Percentiles rank a stretch among this genome's conserved stretches.
phyloP scores from a whole-genome alignment of 345 rosid genomes.

The Angophora floribunda region DNA sequence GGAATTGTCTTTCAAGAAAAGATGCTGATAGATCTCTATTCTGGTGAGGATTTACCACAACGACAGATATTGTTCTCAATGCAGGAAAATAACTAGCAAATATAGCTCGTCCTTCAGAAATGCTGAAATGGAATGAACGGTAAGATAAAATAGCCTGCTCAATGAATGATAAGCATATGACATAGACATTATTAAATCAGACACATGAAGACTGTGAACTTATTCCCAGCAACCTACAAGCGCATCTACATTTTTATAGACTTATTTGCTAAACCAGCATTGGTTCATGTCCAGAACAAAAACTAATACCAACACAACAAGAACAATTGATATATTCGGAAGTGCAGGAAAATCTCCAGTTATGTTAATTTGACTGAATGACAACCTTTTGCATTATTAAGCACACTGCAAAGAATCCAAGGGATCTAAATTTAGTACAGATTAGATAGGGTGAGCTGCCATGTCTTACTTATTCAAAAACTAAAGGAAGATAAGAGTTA shows the following conservation, averaged over 20 bases:
- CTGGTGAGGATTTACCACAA: constrained; percentile 65
- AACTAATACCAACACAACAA: background rate
- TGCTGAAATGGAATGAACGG: constrained; percentile 22
- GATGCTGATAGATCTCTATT: constrained; percentile 55
- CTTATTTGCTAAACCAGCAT: background rate
- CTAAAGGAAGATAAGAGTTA: background rate
- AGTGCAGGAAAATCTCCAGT: background rate
- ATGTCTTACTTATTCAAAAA: background rate
- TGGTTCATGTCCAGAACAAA: background rate
- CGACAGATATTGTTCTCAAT: constrained; percentile 37
- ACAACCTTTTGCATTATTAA: background rate
- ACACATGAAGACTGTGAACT: background rate
- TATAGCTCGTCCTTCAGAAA: constrained; percentile 68
- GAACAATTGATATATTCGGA: background rate
- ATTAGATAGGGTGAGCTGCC: background rate
- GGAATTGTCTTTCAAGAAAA: constrained; percentile 75
- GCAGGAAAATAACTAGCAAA: constrained; percentile 58
- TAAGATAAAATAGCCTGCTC: background rate
- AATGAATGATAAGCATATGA: background rate
- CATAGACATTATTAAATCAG: background rate
- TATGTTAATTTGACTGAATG: background rate
- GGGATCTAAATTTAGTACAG: background rate
- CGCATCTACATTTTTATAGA: background rate
- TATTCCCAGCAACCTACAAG: background rate
- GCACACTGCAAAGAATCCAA: background rate